phyloP scores from a whole-genome alignment of 176 grass and related monocot genomes.

The Oryza glumipatula region DNA sequence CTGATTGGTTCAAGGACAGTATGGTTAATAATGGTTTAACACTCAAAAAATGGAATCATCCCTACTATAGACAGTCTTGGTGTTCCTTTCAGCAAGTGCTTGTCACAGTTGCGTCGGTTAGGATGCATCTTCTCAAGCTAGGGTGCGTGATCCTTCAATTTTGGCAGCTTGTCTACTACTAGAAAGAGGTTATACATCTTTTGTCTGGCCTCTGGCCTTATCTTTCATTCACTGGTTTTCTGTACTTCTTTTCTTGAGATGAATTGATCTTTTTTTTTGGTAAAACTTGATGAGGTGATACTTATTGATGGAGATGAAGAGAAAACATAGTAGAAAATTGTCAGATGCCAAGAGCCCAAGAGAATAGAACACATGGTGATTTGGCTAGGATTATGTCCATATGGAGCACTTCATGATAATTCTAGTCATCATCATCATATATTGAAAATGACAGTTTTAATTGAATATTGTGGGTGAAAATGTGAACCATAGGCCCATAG shows the following conservation, averaged over 20 bases:
- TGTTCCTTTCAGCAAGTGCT: not conserved
- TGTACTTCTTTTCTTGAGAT: too few species aligned
- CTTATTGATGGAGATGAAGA: not conserved
- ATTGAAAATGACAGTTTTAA: not conserved
- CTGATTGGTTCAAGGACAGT: too few species aligned
- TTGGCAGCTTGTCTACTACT: not conserved
- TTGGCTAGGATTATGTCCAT: too few species aligned
- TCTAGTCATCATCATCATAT: not conserved
- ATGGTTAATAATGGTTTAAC: not conserved
- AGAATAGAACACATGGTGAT: not conserved
- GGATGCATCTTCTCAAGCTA: not conserved
- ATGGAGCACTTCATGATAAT: not conserved
- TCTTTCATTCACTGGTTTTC: not conserved
- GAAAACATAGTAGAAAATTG: not conserved
- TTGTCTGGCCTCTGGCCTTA: not conserved
- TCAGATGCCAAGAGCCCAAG: not conserved
- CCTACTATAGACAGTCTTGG: not conserved
- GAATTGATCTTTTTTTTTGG: too few species aligned
- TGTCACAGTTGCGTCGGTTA: not conserved
- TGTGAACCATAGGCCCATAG: not conserved
- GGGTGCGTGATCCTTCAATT: not conserved
- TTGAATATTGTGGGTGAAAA: not conserved
- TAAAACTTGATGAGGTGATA: not conserved
- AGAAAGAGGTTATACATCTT: not conserved
- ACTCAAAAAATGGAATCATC: not conserved